Evolutionary conservation across 768 basidiomycete genomes (phyloP).

Genomic region (Lactarius sanguifluus): DNA sequence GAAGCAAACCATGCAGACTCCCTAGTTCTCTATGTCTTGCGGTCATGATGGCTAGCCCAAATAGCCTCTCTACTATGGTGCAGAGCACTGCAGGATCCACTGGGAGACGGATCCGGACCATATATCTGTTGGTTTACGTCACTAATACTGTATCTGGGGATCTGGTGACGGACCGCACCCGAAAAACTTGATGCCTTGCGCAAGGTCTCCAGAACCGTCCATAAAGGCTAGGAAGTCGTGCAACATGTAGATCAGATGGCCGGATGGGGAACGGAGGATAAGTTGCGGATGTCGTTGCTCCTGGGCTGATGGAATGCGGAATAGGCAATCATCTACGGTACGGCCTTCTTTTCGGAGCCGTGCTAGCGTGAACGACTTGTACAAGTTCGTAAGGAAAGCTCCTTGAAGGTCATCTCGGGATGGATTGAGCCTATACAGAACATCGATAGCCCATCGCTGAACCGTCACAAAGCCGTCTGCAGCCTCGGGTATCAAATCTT

Average conservation of each 20-base stretch:
- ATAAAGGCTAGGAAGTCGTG: slow-evolving; percentile 16
- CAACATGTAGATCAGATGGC: neutral
- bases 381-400: slow-evolving; percentile 43
- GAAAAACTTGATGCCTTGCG: slow-evolving; percentile 43
- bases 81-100: slow-evolving; percentile 54
- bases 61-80: slow-evolving; percentile 50
- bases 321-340: slow-evolving; percentile 1
- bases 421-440: slow-evolving; percentile 40
- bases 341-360: slow-evolving; percentile 18
- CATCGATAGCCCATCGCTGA: slow-evolving; percentile 46
- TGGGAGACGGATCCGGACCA: slow-evolving; percentile 39
- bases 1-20: slow-evolving; percentile 46
- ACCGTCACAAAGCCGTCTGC: slow-evolving; percentile 40
- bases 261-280: neutral
- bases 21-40: slow-evolving; percentile 30
- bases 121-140: slow-evolving; percentile 39
- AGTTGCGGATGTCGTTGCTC: slow-evolving; percentile 17
- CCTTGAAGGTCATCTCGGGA: slow-evolving; percentile 5
- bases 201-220: slow-evolving; percentile 38
- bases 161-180: neutral
- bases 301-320: slow-evolving; percentile 9
- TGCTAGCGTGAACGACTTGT: slow-evolving; percentile 40
- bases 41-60: slow-evolving; percentile 43
- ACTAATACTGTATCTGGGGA: neutral
- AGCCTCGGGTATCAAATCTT: slow-evolving; percentile 42